Conservation (phyloP, 768 basidiomycete species). For the Daedaleopsis sinensis region DNA sequence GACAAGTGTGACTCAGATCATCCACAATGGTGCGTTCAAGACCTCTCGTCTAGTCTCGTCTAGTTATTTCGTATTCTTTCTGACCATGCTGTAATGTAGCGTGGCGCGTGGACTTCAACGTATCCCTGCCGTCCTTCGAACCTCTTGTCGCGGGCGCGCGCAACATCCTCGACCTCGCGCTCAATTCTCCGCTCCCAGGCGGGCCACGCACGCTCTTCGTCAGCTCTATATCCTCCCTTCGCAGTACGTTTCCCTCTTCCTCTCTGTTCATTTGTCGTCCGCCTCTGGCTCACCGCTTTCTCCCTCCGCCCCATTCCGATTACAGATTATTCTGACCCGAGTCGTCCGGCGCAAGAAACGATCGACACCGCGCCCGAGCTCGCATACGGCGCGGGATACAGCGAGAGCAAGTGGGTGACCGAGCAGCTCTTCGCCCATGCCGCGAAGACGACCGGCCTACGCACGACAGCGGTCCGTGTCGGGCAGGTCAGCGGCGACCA, state of each 20-base stretch:
- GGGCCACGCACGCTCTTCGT: conserved; percentile 30
- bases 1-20: conserved; percentile 18
- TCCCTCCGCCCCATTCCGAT: background rate
- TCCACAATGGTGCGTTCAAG: conserved; percentile 29
- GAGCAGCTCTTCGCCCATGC: conserved; percentile 37
- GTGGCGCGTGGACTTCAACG: conserved; percentile 47
- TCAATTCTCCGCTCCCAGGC: conserved; percentile 13
- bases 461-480: conserved; percentile 37
- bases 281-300: conserved; percentile 24
- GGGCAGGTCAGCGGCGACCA: conserved; percentile 35
- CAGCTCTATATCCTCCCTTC: conserved; percentile 23
- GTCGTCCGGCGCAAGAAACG: conserved; percentile 3
- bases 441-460: conserved; percentile 31
- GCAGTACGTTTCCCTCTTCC: conserved; percentile 21
- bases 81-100: conserved; percentile 20
- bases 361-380: conserved; percentile 21
- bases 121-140: conserved; percentile 41
- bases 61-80: background rate
- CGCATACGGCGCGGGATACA: conserved; percentile 35
- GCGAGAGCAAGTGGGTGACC: conserved; percentile 38
- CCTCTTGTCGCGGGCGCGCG: conserved; percentile 34
- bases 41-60: too few relatives aligned
- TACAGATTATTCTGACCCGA: conserved; percentile 8
- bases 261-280: conserved; percentile 23
- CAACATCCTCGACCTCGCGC: conserved; percentile 20